Evolutionary conservation across 176 grass and related monocot genomes (phyloP).

Genomic region (Saccharum officinarum): DNA sequence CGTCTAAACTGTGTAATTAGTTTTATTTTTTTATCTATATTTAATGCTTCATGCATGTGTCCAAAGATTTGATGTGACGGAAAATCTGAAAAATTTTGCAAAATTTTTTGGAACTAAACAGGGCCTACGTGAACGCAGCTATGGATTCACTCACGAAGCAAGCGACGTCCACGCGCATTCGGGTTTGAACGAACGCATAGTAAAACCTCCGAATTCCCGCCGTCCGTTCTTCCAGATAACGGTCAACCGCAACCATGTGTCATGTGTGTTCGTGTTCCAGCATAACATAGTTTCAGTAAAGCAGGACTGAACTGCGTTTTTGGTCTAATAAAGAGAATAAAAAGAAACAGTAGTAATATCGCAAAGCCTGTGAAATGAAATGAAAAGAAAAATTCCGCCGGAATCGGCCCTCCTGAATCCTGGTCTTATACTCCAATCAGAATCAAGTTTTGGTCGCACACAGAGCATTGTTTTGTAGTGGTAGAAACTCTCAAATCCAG

Average conservation of each 20-base stretch:
- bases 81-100: too few relatives aligned
- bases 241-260: not conserved
- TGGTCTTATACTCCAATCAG: not conserved
- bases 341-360: not conserved
- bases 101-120: too few relatives aligned
- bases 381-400: not conserved
- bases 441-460: not conserved
- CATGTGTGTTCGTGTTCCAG: not conserved
- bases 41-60: too few relatives aligned
- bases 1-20: too few relatives aligned
- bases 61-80: too few relatives aligned
- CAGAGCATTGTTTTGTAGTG: not conserved
- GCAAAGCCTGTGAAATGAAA: not conserved
- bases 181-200: not conserved
- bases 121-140: slow-evolving; percentile 19
- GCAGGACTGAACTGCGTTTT: not conserved
- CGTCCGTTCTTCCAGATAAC: not conserved
- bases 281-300: not conserved
- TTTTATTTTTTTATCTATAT: too few relatives aligned
- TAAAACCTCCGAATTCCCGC: not conserved
- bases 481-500: slow-evolving; percentile 12
- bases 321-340: not conserved
- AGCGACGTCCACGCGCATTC: slow-evolving; percentile 6
- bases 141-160: slow-evolving; percentile 6
- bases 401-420: not conserved